A percentile compares a stretch with the other conserved stretches of the same genome.
These are phyloP conservation scores for Pisolithus marmoratus DNA, from an alignment of 768 basidiomycete genomes.

Conservation along the genomic window DNA sequence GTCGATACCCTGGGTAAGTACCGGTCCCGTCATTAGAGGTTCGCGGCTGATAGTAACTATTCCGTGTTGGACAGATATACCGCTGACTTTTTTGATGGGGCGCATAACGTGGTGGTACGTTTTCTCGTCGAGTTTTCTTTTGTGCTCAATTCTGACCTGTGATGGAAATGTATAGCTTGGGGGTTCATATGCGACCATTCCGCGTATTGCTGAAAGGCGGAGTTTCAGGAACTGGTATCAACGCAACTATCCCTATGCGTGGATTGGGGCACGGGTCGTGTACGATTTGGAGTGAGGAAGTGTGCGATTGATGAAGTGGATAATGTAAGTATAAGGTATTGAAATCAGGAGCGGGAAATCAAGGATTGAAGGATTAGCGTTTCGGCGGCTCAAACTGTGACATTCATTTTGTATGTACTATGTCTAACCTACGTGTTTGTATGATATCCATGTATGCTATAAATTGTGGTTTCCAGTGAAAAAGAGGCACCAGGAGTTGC, in stretches of 20 bases:
- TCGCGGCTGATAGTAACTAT: not conserved
- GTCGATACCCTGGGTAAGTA: conserved; percentile 79
- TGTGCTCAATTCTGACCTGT: not conserved
- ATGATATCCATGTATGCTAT: too few species aligned
- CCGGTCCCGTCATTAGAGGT: not conserved
- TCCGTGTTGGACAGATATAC: conserved; percentile 49
- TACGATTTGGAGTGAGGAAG: conserved; percentile 38
- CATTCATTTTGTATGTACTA: too few species aligned
- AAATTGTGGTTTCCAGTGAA: too few species aligned
- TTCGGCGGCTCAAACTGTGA: too few species aligned
- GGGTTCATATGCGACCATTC: conserved; percentile 83
- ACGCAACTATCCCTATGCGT: conserved; percentile 84
- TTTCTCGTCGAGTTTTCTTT: not conserved
- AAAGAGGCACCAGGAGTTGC: too few species aligned
- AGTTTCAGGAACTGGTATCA: conserved; percentile 90
- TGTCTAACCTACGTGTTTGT: too few species aligned
- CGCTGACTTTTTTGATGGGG: conserved; percentile 85
- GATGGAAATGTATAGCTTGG: conserved; percentile 55
- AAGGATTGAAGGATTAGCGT: too few species aligned
- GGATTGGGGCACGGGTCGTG: conserved; percentile 70
- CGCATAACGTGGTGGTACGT: conserved; percentile 84
- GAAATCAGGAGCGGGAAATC: too few species aligned
- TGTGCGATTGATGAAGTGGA: too few species aligned
- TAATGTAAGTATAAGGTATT: too few species aligned
- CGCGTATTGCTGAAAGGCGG: conserved; percentile 70